Percentiles rank a stretch among this genome's conserved stretches.
Conservation (phyloP, 2,329 filamentous ascomycete genomes). For the Ascochyta clinopodiicola region DNA sequence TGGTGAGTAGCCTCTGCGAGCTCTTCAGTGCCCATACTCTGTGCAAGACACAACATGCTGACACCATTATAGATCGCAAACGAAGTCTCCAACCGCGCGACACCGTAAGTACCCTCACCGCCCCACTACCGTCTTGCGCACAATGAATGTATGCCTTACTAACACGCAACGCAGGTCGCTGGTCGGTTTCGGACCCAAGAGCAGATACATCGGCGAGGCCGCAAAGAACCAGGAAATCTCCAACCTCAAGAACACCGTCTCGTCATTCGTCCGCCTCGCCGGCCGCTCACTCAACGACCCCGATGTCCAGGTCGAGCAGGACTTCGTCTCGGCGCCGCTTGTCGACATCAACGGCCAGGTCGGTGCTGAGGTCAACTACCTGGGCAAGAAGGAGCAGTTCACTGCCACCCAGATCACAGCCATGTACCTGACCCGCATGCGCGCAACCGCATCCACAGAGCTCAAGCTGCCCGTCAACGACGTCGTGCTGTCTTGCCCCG, state of each 20-base stretch:
- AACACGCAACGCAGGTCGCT: conserved; percentile 65
- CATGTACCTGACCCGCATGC: conserved; percentile 96
- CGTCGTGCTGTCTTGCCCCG: conserved; percentile 90
- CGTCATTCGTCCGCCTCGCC: conserved; percentile 88
- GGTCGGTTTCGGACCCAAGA: conserved; percentile 93
- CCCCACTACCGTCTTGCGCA: conserved; percentile 10
- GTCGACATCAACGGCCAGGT: conserved; percentile 93
- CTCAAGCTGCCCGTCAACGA: conserved; percentile 91
- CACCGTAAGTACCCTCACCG: conserved; percentile 74
- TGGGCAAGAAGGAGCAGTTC: conserved; percentile 95
- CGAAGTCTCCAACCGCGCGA: conserved; percentile 97
- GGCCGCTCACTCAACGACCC: conserved; percentile 87
- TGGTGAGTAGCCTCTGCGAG: conserved; percentile 69
- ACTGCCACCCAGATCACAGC: conserved; percentile 90
- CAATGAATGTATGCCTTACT: conserved; percentile 7
- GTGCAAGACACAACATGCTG: conserved; percentile 27
- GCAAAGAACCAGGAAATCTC: conserved; percentile 99
- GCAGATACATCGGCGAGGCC: conserved; percentile 89
- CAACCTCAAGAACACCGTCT: conserved; percentile 98
- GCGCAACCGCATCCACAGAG: conserved; percentile 84
- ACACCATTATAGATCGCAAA: conserved; percentile 79
- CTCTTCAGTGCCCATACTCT: not conserved
- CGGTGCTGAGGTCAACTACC: conserved; percentile 89
- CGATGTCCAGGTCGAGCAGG: conserved; percentile 90
- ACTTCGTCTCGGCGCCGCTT: conserved; percentile 84